phyloP scores from a whole-genome alignment of 139 green algal species.

The Coccomyxa sp. region DNA sequence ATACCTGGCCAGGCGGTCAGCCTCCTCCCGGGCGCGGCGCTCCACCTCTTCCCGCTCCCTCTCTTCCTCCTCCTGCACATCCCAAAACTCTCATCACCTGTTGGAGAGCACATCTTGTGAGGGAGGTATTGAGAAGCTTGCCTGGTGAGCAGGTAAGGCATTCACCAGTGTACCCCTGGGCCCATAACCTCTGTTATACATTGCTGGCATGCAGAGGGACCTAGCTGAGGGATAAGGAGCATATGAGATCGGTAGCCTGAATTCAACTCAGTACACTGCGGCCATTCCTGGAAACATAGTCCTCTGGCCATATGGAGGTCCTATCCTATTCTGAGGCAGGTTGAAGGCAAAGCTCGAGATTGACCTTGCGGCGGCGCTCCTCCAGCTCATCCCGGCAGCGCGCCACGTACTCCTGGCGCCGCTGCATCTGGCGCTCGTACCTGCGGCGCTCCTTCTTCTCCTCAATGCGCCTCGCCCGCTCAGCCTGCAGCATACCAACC shows the following conservation, averaged over 20 bases:
- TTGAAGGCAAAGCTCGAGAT: background rate
- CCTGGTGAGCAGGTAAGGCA: background rate
- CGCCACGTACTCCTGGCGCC: slow-evolving; percentile 73
- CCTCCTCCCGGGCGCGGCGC: slow-evolving; percentile 11
- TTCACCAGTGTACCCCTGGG: background rate
- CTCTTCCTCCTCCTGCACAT: slow-evolving; percentile 29
- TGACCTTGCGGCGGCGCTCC: slow-evolving; percentile 26
- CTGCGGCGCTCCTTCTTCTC: slow-evolving; percentile 40
- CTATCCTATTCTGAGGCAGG: background rate
- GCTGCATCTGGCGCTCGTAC: slow-evolving; percentile 60
- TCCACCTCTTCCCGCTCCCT: slow-evolving; percentile 22
- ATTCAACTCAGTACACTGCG: no score
- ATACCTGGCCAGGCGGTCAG: slow-evolving; percentile 28
- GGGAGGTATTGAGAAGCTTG: background rate
- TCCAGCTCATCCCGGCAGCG: slow-evolving; percentile 61
- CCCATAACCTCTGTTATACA: background rate
- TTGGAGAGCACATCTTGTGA: background rate
- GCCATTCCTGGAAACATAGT: background rate
- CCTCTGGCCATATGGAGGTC: background rate
- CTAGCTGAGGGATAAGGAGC: background rate
- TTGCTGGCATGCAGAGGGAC: background rate
- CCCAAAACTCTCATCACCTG: background rate
- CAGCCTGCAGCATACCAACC: slow-evolving; percentile 1
- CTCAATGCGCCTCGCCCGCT: slow-evolving; percentile 48
- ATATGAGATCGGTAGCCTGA: background rate